These are phyloP conservation scores for Suzukiozyma palmioleophila DNA, from an alignment of 1,139 yeast genomes.

Conservation along the genomic window DNA sequence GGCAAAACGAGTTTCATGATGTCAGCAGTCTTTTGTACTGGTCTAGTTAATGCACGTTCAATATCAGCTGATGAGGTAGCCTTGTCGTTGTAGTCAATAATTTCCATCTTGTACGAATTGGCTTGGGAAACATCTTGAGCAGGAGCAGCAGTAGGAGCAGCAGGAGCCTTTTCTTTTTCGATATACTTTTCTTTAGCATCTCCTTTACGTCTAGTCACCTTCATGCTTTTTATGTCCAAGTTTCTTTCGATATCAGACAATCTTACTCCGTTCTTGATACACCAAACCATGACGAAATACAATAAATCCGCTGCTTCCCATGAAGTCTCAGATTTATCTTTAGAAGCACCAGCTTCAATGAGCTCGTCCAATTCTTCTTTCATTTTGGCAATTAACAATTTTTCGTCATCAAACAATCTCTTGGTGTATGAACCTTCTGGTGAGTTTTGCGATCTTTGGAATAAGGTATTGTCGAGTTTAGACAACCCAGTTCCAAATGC, in stretches of 20 bases:
- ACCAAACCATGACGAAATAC: conserved; percentile 86
- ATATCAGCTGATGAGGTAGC: conserved; percentile 39
- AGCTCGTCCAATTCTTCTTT: conserved; percentile 96
- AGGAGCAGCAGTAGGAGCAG: conserved; percentile 10
- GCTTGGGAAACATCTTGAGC: conserved; percentile 11
- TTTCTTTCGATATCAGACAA: conserved; percentile 79
- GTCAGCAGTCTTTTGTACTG: conserved; percentile 85
- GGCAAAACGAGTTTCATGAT: conserved; percentile 92
- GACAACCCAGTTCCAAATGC: conserved; percentile 61
- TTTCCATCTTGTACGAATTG: conserved; percentile 53
- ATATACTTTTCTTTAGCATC: conserved; percentile 84
- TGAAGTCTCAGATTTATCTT: conserved; percentile 58
- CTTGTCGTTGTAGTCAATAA: conserved; percentile 46
- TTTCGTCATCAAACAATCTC: conserved; percentile 75
- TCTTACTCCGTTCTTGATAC: conserved; percentile 76
- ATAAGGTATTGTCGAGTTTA: conserved; percentile 63
- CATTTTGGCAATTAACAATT: conserved; percentile 76
- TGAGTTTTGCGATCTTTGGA: conserved; percentile 52
- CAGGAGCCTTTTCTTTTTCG: conserved; percentile 19
- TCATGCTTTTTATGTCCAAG: conserved; percentile 75
- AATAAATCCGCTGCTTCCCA: conserved; percentile 98
- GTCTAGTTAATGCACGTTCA: conserved; percentile 68
- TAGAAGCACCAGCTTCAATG: conserved; percentile 66
- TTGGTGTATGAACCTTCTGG: conserved; percentile 93
- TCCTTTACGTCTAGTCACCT: conserved; percentile 90